These are phyloP conservation scores for Glycine latifolia DNA, from an alignment of 306 rosid genomes.

Conservation along the genomic window DNA sequence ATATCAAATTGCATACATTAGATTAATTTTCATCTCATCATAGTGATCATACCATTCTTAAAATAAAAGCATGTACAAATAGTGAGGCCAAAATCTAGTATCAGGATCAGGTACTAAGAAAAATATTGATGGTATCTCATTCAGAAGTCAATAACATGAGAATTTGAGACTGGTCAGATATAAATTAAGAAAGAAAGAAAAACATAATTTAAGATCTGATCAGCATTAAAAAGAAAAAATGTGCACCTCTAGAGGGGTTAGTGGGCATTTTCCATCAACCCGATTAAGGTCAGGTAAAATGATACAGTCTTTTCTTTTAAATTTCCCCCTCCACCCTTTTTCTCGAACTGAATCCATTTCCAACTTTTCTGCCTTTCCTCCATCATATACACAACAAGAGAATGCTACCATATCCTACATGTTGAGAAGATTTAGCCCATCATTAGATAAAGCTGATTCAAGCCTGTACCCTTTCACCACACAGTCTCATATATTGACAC, in stretches of 20 bases:
- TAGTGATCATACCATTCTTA: background rate
- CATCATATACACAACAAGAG: slow-evolving; percentile 93
- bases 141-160: slow-evolving; percentile 25
- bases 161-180: slow-evolving; percentile 4
- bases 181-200: background rate
- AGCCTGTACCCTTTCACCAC: background rate
- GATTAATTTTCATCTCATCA: slow-evolving; percentile 23
- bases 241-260: slow-evolving; percentile 88
- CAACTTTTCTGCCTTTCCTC: slow-evolving; percentile 75
- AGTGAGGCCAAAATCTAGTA: slow-evolving; percentile 25
- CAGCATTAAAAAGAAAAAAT: slow-evolving; percentile 36
- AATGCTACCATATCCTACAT: slow-evolving; percentile 97
- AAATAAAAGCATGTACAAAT: slow-evolving; percentile 10
- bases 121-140: background rate
- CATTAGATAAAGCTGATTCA: slow-evolving; percentile 29
- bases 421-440: slow-evolving; percentile 36
- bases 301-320: slow-evolving; percentile 73
- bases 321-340: slow-evolving; percentile 88
- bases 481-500: slow-evolving; percentile 8
- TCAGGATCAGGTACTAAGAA: background rate
- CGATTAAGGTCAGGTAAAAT: slow-evolving; percentile 77
- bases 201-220: slow-evolving; percentile 14
- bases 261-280: slow-evolving; percentile 90
- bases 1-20: slow-evolving; percentile 13
- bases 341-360: slow-evolving; percentile 87